Percentiles rank a stretch among this genome's conserved stretches.
Evolutionary conservation across 2,329 filamentous ascomycete genomes (phyloP).

Genomic region (Coniochaeta sp.): DNA sequence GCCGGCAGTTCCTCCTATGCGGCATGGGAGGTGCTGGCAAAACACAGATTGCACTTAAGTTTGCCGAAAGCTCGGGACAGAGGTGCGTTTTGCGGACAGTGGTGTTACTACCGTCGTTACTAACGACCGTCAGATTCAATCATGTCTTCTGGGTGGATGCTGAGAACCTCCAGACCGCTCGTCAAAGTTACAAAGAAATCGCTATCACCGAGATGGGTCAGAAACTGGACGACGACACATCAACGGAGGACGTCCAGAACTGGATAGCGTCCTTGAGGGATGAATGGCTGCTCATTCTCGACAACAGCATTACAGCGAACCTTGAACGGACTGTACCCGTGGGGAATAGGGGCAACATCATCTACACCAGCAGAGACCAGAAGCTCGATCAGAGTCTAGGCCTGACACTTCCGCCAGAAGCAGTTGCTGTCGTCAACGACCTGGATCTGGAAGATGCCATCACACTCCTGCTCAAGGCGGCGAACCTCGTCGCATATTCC

Average conservation of each 20-base stretch:
- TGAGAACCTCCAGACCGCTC: conserved; percentile 12
- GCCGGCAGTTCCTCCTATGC: conserved; percentile 17
- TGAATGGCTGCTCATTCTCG: conserved; percentile 24
- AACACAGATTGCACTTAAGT: conserved; percentile 22
- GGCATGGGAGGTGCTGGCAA: conserved; percentile 24
- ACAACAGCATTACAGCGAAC: conserved; percentile 16
- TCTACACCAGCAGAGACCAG: conserved; percentile 19
- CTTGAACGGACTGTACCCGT: conserved; percentile 10
- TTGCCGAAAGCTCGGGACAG: conserved; percentile 14
- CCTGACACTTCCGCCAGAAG: conserved; percentile 4
- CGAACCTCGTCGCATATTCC: not conserved
- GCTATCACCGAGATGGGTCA: conserved; percentile 5
- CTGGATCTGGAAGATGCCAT: conserved; percentile 11
- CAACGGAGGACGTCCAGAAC: conserved; percentile 9
- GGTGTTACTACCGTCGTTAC: not conserved
- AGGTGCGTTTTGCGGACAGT: not conserved
- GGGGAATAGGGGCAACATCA: conserved; percentile 15
- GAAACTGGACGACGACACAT: not conserved
- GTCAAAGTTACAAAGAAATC: conserved; percentile 15
- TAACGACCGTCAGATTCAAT: conserved; percentile 15
- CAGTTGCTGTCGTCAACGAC: conserved; percentile 6
- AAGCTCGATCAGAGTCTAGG: conserved; percentile 5
- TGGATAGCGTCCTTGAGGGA: conserved; percentile 12
- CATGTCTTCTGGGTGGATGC: conserved; percentile 23
- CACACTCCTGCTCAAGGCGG: conserved; percentile 11